Evolutionary conservation across 208 protist species (phyloP), one percentile per base, ranked within the genome.

Genomic region (Trypanosoma scelopori): DNA sequence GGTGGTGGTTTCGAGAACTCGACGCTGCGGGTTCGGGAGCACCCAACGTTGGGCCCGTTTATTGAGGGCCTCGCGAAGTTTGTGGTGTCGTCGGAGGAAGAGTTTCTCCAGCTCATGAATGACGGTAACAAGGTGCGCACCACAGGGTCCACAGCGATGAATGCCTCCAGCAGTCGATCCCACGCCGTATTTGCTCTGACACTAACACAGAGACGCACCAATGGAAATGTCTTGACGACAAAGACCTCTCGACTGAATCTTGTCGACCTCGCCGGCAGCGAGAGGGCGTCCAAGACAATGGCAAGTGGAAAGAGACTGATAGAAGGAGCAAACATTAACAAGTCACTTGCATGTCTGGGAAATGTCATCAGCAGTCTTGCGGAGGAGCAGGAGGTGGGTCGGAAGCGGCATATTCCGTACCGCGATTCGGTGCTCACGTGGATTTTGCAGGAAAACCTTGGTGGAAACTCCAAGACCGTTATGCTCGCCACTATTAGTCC

Each of bases 401-500:
- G 74, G 28, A 18, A 39, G 46, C 18, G 69, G 1, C 90, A 97
- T 75, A 79, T 95, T 30, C 92, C 95, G 23, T 97, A 93, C 65
- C 89, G 92, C 12, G 86, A 94, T 59, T 94, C 83, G 16, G 84
- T 87, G 28, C 78, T 98, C 15, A 98, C 95, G 23, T 79, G 84
- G 69, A 69, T 97, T 27, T 82, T 98, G 25, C 91, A 92, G 52
- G 85, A 91, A 49, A 83, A 79, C 27, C 68, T 92, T 45, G 85
- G 85, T 46, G 98, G 98, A 32, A 99, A 99, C 81, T 97, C 91
- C 6, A 97, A 94, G 79, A 94, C 88, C 0, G 65, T 81, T 1
- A 94, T 94, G 82, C 55, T 94, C 3, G 85, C 88, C 58, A 82
- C 82, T 3, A 70, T 94, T 5, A 83, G 73, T 20, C 88, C 88